A percentile compares a stretch with the other conserved stretches of the same genome.
phyloP scores from a whole-genome alignment of 2,329 filamentous ascomycete species.

The Trichoderma gracile region DNA sequence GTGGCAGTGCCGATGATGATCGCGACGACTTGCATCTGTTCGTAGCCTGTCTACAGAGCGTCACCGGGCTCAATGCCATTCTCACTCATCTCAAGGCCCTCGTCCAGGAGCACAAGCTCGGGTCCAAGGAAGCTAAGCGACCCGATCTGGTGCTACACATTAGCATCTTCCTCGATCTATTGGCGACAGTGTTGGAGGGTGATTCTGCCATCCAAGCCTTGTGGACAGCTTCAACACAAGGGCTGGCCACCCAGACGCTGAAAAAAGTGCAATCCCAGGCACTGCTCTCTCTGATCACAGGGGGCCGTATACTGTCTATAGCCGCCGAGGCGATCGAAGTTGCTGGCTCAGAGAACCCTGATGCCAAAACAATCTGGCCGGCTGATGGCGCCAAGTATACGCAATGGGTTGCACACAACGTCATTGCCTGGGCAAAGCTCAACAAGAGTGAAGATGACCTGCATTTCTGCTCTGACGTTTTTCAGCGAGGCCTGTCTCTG shows the following conservation, averaged over 20 bases:
- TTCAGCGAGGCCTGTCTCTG: slow-evolving; percentile 64
- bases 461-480: slow-evolving; percentile 49
- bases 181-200: slow-evolving; percentile 45
- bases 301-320: slow-evolving; percentile 52
- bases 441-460: slow-evolving; percentile 37
- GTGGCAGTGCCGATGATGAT: slow-evolving; percentile 15
- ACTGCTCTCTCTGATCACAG: slow-evolving; percentile 48
- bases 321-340: slow-evolving; percentile 58
- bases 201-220: slow-evolving; percentile 41
- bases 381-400: slow-evolving; percentile 65
- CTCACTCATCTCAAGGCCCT: slow-evolving; percentile 67
- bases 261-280: slow-evolving; percentile 39
- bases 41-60: slow-evolving; percentile 66
- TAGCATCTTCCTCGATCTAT: slow-evolving; percentile 46
- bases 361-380: slow-evolving; percentile 54
- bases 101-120: slow-evolving; percentile 51
- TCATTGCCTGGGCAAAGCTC: slow-evolving; percentile 49
- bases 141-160: slow-evolving; percentile 49
- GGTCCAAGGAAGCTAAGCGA: slow-evolving; percentile 41
- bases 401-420: slow-evolving; percentile 69
- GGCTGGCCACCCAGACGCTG: slow-evolving; percentile 31
- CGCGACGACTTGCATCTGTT: slow-evolving; percentile 52
- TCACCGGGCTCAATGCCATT: slow-evolving; percentile 77
- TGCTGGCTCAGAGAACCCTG: slow-evolving; percentile 41
- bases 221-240: slow-evolving; percentile 41